phyloP scores from a whole-genome alignment of 441 rosid species.

The Flueggea neowawraea region DNA sequence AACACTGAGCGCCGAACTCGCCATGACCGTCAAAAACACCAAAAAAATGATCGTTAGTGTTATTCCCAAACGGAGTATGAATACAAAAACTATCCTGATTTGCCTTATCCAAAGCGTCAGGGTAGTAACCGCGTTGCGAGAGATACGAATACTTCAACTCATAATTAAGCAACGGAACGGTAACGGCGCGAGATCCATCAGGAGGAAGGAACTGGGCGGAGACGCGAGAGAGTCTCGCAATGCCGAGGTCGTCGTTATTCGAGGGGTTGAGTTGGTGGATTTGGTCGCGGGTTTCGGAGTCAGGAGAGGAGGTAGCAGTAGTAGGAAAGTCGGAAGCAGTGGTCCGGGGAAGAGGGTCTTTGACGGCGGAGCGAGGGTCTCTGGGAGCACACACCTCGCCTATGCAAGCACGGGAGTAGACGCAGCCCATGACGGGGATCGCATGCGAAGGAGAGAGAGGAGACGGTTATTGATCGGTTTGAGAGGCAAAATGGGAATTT shows the following conservation, averaged over 20 bases:
- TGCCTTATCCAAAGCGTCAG: slow-evolving; percentile 94
- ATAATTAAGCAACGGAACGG: slow-evolving; percentile 56
- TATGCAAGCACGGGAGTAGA: slow-evolving; percentile 90
- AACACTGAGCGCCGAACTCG: slow-evolving; percentile 91
- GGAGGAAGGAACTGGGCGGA: slow-evolving; percentile 93
- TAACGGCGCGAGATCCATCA: slow-evolving; percentile 72
- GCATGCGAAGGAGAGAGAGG: slow-evolving; percentile 3
- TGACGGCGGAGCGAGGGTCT: slow-evolving; percentile 36
- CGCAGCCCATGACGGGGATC: slow-evolving; percentile 75
- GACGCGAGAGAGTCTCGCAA: slow-evolving; percentile 86
- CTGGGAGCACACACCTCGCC: slow-evolving; percentile 87
- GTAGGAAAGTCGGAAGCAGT: slow-evolving; percentile 23
- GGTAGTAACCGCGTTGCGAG: slow-evolving; percentile 96
- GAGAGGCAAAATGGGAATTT: no score
- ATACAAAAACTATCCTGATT: slow-evolving; percentile 98
- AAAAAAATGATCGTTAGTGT: slow-evolving; percentile 74
- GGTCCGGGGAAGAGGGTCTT: slow-evolving; percentile 19
- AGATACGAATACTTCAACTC: slow-evolving; percentile 74
- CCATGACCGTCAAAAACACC: slow-evolving; percentile 99
- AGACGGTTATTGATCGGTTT: no score
- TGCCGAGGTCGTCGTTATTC: slow-evolving; percentile 63
- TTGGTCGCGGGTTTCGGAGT: slow-evolving; percentile 52
- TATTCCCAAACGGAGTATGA: slow-evolving; percentile 84
- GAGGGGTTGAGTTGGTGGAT: slow-evolving; percentile 38
- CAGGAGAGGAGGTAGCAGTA: slow-evolving; percentile 36